Base-by-base conservation (phyloP, 2,329 filamentous ascomycete genomes). In the Xylaria arbuscula region DNA sequence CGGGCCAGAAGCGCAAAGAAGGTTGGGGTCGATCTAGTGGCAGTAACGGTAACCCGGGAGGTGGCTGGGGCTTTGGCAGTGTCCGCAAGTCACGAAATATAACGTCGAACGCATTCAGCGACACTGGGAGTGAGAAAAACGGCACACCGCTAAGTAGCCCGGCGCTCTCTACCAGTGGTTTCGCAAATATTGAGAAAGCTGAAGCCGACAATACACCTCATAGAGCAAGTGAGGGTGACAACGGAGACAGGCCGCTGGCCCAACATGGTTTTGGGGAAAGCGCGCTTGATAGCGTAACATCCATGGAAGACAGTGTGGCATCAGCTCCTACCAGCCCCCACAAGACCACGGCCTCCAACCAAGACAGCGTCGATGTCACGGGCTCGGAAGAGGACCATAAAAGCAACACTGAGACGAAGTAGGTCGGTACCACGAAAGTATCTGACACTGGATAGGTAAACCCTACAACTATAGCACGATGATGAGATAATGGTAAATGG, bases 1-100 rank as follows among this genome's bases (percentile, higher is more conserved):
- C 90, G 1, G 90, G 90, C 58, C 92, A 96, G 81, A 95, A 94
- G 82, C 85, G 90, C 70, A 92, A 90, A 76, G 82, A 79, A 40
- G 79, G 78, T 34, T 81, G 80, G 81, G 77, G 78, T 38, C 75
- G 80, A 17, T 73, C 76, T 28, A 78, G 75, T 28, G 79, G 79
- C 54, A 83, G 82, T 78, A 80, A 81, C 47, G 79, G 78, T 40
- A 53, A 71, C 1, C 64, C 68, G 4, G 72, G 76, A 4, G 73
- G 77, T 9, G 77, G 78, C 28, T 81, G 80, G 79, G 76, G 77
- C n/a, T 77, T 80, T 38, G 76, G 79, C 13, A 74, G 73, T 62
- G 71, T 70, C 73, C 64, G 77, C 71, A 65, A 75, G 71, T 73
- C 75, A 68, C 61, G 79, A 73, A 62, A 75, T 70, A 3, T 70